Conservation (phyloP, 2,329 filamentous ascomycete species). For the Sporothrix pallida region DNA sequence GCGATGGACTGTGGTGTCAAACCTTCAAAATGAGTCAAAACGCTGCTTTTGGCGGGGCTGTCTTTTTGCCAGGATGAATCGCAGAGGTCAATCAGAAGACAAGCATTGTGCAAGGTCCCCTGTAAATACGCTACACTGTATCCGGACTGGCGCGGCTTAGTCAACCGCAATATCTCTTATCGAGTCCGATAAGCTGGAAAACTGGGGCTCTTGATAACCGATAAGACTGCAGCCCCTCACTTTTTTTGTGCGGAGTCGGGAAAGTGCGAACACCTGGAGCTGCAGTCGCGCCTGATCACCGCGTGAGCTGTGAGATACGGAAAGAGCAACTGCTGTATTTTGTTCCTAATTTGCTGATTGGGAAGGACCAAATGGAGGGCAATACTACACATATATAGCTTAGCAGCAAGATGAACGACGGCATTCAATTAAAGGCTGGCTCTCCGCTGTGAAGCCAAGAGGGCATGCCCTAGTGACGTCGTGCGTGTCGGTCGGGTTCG, state of each 20-base stretch:
- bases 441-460: background rate
- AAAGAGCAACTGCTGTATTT: background rate
- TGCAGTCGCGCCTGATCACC: background rate
- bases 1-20: background rate
- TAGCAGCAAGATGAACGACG: too few relatives aligned
- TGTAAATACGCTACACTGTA: background rate
- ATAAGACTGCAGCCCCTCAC: slow-evolving; percentile 28
- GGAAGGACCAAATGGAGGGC: background rate
- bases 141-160: slow-evolving; percentile 1
- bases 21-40: slow-evolving; percentile 22
- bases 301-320: background rate
- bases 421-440: too few relatives aligned
- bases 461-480: slow-evolving; percentile 2
- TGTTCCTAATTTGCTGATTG: too few relatives aligned
- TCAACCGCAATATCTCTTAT: background rate
- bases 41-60: slow-evolving; percentile 21
- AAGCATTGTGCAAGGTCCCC: background rate
- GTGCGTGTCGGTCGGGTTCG: background rate
- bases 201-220: background rate
- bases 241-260: slow-evolving; percentile 14
- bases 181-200: background rate
- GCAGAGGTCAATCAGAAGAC: background rate
- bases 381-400: too few relatives aligned
- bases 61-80: background rate
- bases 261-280: background rate